Base-by-base conservation (phyloP, 768 basidiomycete genomes). In the Lactifluus volemus region DNA sequence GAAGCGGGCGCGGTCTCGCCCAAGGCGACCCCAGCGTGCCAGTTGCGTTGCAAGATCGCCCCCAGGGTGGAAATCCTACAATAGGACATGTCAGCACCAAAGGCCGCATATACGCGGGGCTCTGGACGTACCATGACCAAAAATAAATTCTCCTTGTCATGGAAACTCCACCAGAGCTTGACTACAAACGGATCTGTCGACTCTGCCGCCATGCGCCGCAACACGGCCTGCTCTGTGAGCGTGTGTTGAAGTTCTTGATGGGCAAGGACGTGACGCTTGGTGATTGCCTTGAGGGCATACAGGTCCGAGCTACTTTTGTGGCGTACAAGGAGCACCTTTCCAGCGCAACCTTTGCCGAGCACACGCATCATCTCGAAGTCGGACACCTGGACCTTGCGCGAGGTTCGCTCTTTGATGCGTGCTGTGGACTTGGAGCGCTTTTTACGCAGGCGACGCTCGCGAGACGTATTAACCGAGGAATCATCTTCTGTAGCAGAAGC, bases 301-400 rank as follows among this genome's bases (percentile, higher is more conserved):
- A 97, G 73, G 57, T 85, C 83, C 49, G 79, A 65, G 30, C 85
- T 83, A 21, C 75, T 74, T 75, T 88, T 89, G 68, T 96, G 85
- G 67, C 84, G 82, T 51, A 98, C 96, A 57, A 98, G 83, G 44
- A 98, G 75, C 17, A 98, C 96, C 73, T 98, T 97, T 51, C 96
- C 97, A 4, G 97, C 96, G 69, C 95, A 98, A 1, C 97, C 97
- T 74, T 94, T 97, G 17, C 97, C 97, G 12, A 99, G 77, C 36
- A 98, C 96, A 15, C 92, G 83, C 80, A 98, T 85, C 84, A 98
- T 91, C 76, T 98, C 93, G 71, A 99, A 99, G 75, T 98, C 94
- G 65, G 92, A 83, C 60, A 98, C 81, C 48, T 78, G 76, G 38
- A 92, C 88, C 73, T 92, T 92, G 55, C 84, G 80, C 59, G 82